Base-by-base conservation (phyloP, 2,329 filamentous ascomycete genomes). In the Neonectria hederae region DNA sequence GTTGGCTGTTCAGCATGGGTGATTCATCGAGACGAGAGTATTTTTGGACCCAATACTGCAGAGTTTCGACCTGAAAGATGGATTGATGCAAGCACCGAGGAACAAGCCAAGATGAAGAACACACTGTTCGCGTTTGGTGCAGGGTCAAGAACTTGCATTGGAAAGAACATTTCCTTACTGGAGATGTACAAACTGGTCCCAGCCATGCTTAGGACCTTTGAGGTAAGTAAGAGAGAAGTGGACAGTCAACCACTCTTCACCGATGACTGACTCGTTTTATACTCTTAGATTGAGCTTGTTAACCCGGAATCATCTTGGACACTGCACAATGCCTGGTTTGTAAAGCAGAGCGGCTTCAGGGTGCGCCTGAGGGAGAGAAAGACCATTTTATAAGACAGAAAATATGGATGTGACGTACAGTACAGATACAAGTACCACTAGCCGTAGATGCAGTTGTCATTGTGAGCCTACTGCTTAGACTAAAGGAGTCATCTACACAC, bases 1-100 rank as follows among this genome's bases (percentile, higher is more conserved):
- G 89, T 93, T 1, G 92, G 91, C 9, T 91, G 88, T 74, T 92
- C 87, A 59, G 87, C 91, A 0, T 94, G 90, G 90, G 89, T 93
- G 9, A 80, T 94, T 21, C 91, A 94, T 74, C 85, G 89, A 1
- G 84, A 89, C 8, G 81, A 83, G 9, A 86, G 89, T 53, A 81
- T 93, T 19, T 94, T 92, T 72, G 91, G 91, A 2, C 75, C 81
- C 0, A 88, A 93, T 66, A 86, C 87, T 1, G 87, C 92, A 48
- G 78, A 75, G 0, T 95, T 86, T 75, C 78, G 89, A 14, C 91
- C 91, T 0, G 91, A 93, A 77, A 77, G 91, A 45, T 93, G 91
- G 84, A 75, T 87, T 7, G 77, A 81, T 8, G 82, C 69, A 4
- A 81, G 83, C 52, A 82, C 87, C 19, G 82, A 83, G 54, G 75